These are phyloP conservation scores for Thalia dealbata DNA, from an alignment of 176 grass and related monocot species.

Conservation along the genomic window DNA sequence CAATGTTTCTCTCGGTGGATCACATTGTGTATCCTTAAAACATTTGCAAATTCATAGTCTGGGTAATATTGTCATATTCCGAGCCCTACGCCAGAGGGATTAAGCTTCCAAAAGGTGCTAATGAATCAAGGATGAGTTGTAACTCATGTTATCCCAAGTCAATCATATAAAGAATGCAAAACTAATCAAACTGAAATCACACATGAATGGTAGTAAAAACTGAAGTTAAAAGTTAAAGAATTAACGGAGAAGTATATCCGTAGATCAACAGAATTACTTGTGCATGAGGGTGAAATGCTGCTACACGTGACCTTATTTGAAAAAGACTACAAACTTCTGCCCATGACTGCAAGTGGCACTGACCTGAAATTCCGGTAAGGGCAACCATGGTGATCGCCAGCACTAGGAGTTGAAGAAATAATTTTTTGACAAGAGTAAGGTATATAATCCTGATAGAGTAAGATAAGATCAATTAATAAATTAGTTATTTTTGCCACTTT, in stretches of 20 bases:
- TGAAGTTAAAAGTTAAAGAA: no score
- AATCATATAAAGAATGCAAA: no score
- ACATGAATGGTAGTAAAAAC: no score
- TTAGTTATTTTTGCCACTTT: background rate
- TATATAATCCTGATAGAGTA: conserved; percentile 76
- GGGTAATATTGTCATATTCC: background rate
- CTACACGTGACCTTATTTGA: no score
- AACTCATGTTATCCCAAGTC: background rate
- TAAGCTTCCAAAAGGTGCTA: background rate
- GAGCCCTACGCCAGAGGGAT: background rate
- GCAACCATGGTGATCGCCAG: conserved; percentile 93
- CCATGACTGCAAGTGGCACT: no score
- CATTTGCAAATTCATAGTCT: no score
- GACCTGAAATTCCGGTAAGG: conserved; percentile 96
- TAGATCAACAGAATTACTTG: no score
- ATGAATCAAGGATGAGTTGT: background rate
- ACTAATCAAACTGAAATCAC: no score
- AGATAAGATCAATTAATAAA: conserved; percentile 6
- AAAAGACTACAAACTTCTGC: no score
- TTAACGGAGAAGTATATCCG: no score
- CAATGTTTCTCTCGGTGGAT: background rate
- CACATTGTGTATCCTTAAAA: background rate
- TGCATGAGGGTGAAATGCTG: no score
- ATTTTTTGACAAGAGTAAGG: conserved; percentile 97
- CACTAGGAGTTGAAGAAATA: conserved; percentile 77